These are phyloP conservation scores for Allium sativum DNA, from an alignment of 106 monocot genomes.

Conservation along the genomic window DNA sequence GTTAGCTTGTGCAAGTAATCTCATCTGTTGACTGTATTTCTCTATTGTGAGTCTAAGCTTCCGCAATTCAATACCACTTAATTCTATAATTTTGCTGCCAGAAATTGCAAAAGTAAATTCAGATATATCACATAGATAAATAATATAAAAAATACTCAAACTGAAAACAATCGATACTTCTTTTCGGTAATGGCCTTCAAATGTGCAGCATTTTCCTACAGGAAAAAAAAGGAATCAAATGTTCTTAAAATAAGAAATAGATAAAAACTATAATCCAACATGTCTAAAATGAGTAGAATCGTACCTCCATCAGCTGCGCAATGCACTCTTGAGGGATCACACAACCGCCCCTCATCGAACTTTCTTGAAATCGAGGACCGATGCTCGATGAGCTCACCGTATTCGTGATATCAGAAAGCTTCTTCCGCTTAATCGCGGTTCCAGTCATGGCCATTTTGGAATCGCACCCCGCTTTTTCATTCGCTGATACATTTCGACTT, in stretches of 20 bases:
- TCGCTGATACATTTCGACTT: neutral
- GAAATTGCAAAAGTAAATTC: neutral
- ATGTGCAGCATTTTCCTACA: no score
- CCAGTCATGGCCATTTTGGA: neutral
- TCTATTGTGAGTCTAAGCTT: slow-evolving; percentile 30
- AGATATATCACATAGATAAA: no score
- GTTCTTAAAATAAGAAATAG: no score
- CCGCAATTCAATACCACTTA: slow-evolving; percentile 38
- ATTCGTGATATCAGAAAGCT: slow-evolving; percentile 33
- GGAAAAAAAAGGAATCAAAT: no score
- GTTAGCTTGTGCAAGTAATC: slow-evolving; percentile 53
- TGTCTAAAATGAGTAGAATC: no score
- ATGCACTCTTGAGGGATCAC: slow-evolving; percentile 9
- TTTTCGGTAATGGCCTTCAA: no score
- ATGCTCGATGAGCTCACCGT: neutral
- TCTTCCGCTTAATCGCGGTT: slow-evolving; percentile 13
- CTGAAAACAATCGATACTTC: no score
- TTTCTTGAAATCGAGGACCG: slow-evolving; percentile 4
- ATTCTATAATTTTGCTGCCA: slow-evolving; percentile 39
- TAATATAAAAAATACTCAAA: no score
- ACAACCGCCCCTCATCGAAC: neutral
- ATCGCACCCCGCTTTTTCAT: neutral
- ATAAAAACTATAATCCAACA: no score
- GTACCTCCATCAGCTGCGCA: slow-evolving; percentile 1
- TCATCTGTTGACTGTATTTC: slow-evolving; percentile 36